These are phyloP conservation scores for Ustilago sp. DNA, from an alignment of 1,284 basidiomycete species.

Conservation along the genomic window DNA sequence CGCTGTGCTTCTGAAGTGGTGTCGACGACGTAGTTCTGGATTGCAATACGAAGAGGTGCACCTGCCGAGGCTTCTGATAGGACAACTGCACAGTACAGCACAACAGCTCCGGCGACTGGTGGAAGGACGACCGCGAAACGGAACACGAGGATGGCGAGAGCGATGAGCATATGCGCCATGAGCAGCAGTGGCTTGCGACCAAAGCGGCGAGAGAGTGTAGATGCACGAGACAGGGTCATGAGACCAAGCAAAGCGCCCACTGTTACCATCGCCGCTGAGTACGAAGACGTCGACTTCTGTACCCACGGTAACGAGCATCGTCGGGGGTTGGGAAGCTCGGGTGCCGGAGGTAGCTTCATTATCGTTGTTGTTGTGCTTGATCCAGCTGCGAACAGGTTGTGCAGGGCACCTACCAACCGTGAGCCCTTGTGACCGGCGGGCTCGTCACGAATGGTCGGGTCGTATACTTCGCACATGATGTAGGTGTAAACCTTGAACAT, in stretches of 20 bases:
- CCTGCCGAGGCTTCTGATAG: constrained; percentile 59
- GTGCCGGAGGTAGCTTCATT: constrained; percentile 42
- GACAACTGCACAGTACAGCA: constrained; percentile 57
- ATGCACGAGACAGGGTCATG: constrained; percentile 52
- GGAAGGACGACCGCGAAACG: constrained; percentile 50
- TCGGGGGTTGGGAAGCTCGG: constrained; percentile 55
- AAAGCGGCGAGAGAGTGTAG: constrained; percentile 50
- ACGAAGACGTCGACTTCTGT: constrained; percentile 58
- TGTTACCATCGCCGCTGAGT: constrained; percentile 61
- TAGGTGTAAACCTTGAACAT: constrained; percentile 64
- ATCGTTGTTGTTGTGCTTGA: not conserved
- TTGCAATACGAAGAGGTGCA: constrained; percentile 57
- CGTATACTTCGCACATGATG: constrained; percentile 63
- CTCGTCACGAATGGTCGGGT: constrained; percentile 39
- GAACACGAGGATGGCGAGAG: constrained; percentile 52
- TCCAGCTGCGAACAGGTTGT: constrained; percentile 7
- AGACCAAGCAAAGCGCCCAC: constrained; percentile 58
- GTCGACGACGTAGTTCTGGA: constrained; percentile 66
- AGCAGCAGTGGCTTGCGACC: constrained; percentile 61
- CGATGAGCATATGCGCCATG: constrained; percentile 50
- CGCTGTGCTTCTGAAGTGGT: constrained; percentile 56
- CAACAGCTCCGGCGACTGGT: constrained; percentile 43
- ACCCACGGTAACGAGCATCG: constrained; percentile 55
- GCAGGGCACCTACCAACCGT: constrained; percentile 12
- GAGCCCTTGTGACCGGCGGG: constrained; percentile 24